These are phyloP conservation scores for Hyphopichia wangnamkhiaoensis DNA, from an alignment of 1,139 yeast genomes.

Conservation along the genomic window DNA sequence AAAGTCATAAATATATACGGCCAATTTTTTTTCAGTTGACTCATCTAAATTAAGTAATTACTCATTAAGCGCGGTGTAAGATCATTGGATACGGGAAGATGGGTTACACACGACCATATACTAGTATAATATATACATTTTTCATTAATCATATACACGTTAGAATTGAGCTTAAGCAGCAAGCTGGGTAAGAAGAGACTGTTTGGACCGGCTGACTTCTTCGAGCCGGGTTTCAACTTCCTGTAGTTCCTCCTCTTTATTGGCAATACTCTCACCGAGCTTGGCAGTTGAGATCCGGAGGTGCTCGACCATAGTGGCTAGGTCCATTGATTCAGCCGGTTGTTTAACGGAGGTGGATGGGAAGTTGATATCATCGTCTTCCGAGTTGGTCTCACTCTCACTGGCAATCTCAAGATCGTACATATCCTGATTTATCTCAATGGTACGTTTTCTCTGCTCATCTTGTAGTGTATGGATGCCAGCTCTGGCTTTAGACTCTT, in stretches of 20 bases:
- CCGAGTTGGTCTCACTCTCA: neutral
- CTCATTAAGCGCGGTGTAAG: slow-evolving; percentile 22
- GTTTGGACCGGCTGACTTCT: too few relatives aligned
- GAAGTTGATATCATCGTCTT: neutral
- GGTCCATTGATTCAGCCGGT: too few relatives aligned
- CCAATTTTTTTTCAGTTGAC: slow-evolving; percentile 13
- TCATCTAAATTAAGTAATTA: slow-evolving; percentile 22
- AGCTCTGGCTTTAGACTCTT: slow-evolving; percentile 1
- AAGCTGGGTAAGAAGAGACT: too few relatives aligned
- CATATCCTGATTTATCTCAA: slow-evolving; percentile 14
- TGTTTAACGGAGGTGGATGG: too few relatives aligned
- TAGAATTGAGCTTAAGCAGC: too few relatives aligned
- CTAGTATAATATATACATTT: too few relatives aligned
- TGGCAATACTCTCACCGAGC: too few relatives aligned
- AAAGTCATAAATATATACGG: neutral
- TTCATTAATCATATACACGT: too few relatives aligned
- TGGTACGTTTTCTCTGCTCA: neutral
- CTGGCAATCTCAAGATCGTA: slow-evolving; percentile 22
- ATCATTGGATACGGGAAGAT: slow-evolving; percentile 4
- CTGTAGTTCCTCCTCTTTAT: too few relatives aligned
- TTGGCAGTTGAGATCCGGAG: too few relatives aligned
- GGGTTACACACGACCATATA: slow-evolving; percentile 2
- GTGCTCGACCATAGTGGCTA: too few relatives aligned
- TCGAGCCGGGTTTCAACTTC: too few relatives aligned
- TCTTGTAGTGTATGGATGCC: neutral